These are phyloP conservation scores for Radiomyces spectabilis DNA, from an alignment of 192 early-diverging fungal genomes.

Conservation along the genomic window DNA sequence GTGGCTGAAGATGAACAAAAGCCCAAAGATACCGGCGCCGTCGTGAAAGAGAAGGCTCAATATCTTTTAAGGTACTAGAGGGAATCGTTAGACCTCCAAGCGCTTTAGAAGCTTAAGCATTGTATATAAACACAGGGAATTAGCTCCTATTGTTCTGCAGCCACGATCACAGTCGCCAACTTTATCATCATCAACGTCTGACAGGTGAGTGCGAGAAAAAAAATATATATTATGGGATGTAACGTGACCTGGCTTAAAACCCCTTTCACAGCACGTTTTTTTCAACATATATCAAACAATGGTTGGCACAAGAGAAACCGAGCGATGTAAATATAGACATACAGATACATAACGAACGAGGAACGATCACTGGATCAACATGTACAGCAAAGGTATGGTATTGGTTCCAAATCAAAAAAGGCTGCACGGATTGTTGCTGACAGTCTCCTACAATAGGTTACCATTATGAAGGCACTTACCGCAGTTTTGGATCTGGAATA, in stretches of 20 bases:
- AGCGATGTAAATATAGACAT: background rate
- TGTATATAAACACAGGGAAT: no score
- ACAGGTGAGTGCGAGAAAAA: no score
- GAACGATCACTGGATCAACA: slow-evolving; percentile 5
- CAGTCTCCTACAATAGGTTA: background rate
- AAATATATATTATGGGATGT: no score
- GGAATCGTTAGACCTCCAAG: no score
- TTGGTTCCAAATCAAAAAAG: no score
- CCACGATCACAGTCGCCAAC: no score
- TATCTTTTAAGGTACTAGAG: slow-evolving; percentile 10
- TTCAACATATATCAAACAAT: slow-evolving; percentile 2
- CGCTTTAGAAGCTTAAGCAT: no score
- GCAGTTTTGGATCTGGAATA: slow-evolving; percentile 9
- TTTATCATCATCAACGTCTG: no score
- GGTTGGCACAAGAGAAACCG: slow-evolving; percentile 7
- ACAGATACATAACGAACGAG: background rate
- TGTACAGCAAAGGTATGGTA: slow-evolving; percentile 6
- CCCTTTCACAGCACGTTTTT: background rate
- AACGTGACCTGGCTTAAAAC: background rate
- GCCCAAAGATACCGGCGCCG: slow-evolving; percentile 3
- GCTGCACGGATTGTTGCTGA: no score
- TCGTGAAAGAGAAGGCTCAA: slow-evolving; percentile 6
- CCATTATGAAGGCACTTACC: slow-evolving; percentile 1
- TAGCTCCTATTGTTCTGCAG: no score
- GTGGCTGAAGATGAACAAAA: no score